phyloP scores from a whole-genome alignment of 2,329 filamentous ascomycete species.

The Metarhizium humberi region DNA sequence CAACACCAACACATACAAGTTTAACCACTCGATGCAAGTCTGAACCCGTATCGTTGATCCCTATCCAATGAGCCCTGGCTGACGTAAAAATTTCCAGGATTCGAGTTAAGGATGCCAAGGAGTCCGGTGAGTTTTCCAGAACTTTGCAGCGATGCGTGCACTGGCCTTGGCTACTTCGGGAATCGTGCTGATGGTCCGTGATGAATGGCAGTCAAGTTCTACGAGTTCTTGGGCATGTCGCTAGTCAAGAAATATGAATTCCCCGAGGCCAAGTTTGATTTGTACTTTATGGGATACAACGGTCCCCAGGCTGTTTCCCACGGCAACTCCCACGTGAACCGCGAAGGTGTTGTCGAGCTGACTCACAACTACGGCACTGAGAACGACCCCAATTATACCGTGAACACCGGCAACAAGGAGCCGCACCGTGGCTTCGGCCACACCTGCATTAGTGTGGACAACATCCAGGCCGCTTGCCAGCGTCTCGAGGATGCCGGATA shows the following conservation, averaged over 20 bases:
- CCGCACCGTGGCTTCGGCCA: conserved; percentile 79
- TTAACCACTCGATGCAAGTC: conserved; percentile 77
- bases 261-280: conserved; percentile 83
- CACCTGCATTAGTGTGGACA: conserved; percentile 72
- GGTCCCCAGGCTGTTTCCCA: conserved; percentile 63
- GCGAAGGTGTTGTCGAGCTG: conserved; percentile 84
- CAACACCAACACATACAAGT: conserved; percentile 67
- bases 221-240: conserved; percentile 84
- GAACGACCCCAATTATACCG: conserved; percentile 66
- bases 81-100: conserved; percentile 45
- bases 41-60: background rate
- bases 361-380: conserved; percentile 84
- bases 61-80: conserved; percentile 1
- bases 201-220: conserved; percentile 65
- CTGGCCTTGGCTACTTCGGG: background rate
- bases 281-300: conserved; percentile 93
- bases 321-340: conserved; percentile 65
- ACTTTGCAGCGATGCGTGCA: background rate
- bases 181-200: background rate
- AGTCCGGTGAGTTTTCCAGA: conserved; percentile 45
- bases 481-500: conserved; percentile 85
- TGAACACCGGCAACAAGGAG: conserved; percentile 86
- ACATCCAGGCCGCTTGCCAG: conserved; percentile 83
- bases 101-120: conserved; percentile 88
- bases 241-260: conserved; percentile 72